Percentiles rank a stretch among this genome's conserved stretches.
phyloP scores from a whole-genome alignment of 2,329 filamentous ascomycete species.

The Orbilia blumenaviensis region DNA sequence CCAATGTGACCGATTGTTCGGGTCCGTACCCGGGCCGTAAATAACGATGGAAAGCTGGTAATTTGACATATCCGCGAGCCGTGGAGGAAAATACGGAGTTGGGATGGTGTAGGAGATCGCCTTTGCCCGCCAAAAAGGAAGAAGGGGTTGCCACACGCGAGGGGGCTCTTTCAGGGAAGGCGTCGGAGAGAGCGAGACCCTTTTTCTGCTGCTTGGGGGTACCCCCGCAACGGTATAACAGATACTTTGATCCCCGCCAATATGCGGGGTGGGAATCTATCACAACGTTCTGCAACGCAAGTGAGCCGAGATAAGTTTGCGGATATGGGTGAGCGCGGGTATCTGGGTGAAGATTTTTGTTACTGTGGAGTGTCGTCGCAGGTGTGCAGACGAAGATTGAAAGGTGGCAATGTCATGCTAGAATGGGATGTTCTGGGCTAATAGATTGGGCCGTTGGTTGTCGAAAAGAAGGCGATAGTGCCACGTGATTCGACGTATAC shows the following conservation, averaged over 20 bases:
- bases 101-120: background rate
- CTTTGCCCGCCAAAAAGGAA: background rate
- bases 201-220: slow-evolving; percentile 2
- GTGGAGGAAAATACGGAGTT: background rate
- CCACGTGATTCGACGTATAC: slow-evolving; percentile 24
- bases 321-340: background rate
- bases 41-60: slow-evolving; percentile 26
- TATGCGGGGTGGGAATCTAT: slow-evolving; percentile 15
- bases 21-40: slow-evolving; percentile 15
- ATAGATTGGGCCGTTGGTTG: slow-evolving; percentile 7
- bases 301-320: background rate
- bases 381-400: slow-evolving; percentile 15
- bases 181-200: slow-evolving; percentile 1
- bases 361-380: slow-evolving; percentile 5
- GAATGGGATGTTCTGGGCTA: slow-evolving; percentile 1
- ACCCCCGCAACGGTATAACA: slow-evolving; percentile 17
- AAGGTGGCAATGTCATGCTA: slow-evolving; percentile 21
- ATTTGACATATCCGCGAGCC: slow-evolving; percentile 4
- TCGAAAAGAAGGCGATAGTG: slow-evolving; percentile 18
- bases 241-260: slow-evolving; percentile 12
- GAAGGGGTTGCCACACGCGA: background rate
- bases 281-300: slow-evolving; percentile 16
- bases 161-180: slow-evolving; percentile 2
- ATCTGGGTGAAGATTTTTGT: background rate
- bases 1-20: slow-evolving; percentile 30